A percentile compares a stretch with the other conserved stretches of the same genome.
phyloP scores from a whole-genome alignment of 495 filamentous ascomycete genomes.

The Penicillium malachiteum region DNA sequence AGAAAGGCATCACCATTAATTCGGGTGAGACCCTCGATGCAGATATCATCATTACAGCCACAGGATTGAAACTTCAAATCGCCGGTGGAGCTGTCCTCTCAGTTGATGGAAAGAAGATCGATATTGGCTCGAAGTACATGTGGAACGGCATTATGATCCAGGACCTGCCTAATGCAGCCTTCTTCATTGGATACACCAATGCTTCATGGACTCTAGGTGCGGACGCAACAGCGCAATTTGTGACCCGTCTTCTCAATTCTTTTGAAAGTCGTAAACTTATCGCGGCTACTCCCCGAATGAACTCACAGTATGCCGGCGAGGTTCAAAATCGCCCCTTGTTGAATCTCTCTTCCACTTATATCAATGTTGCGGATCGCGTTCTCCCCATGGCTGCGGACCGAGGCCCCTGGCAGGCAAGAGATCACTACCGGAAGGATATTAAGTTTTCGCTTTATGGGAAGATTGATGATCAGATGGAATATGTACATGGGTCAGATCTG shows the following conservation, averaged over 20 bases:
- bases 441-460: conserved; percentile 50
- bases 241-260: conserved; percentile 44
- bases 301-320: conserved; percentile 25
- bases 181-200: conserved; percentile 59
- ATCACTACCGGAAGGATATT: conserved; percentile 54
- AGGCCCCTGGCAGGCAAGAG: conserved; percentile 56
- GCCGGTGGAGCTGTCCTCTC: conserved; percentile 47
- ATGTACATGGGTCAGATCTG: conserved; percentile 25
- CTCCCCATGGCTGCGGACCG: conserved; percentile 46
- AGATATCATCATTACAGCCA: conserved; percentile 75
- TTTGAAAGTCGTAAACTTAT: conserved; percentile 38
- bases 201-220: conserved; percentile 61
- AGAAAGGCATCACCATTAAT: conserved; percentile 55
- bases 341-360: conserved; percentile 52
- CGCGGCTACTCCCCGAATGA: conserved; percentile 40
- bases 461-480: conserved; percentile 38
- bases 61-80: conserved; percentile 61
- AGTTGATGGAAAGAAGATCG: conserved; percentile 55
- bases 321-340: conserved; percentile 39
- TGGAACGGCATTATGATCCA: conserved; percentile 63
- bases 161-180: conserved; percentile 56
- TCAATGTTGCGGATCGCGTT: conserved; percentile 35
- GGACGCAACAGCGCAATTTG: conserved; percentile 50
- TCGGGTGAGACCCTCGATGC: conserved; percentile 58
- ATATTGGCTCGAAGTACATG: conserved; percentile 46